These are phyloP conservation scores for Truncatella angustata DNA, from an alignment of 2,329 filamentous ascomycete species.

Conservation along the genomic window DNA sequence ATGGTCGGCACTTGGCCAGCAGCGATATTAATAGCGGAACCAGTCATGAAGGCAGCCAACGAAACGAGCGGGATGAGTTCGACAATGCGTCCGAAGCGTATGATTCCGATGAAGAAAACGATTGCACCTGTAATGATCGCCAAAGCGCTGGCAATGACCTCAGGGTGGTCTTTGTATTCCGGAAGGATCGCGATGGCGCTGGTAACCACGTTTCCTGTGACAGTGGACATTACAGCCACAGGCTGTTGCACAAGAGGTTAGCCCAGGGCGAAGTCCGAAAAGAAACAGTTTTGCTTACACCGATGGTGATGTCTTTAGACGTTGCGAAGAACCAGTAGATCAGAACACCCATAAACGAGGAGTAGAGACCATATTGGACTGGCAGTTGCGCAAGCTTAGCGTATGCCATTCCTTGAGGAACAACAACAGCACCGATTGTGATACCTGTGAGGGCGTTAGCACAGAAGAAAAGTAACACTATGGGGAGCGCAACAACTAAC, in stretches of 20 bases:
- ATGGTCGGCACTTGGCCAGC: constrained; percentile 79
- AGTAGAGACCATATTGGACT: constrained; percentile 84
- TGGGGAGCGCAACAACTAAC: constrained; percentile 40
- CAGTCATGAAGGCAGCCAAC: constrained; percentile 95
- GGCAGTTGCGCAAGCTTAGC: constrained; percentile 78
- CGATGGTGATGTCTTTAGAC: constrained; percentile 97
- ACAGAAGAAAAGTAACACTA: constrained; percentile 15
- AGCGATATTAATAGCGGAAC: constrained; percentile 85
- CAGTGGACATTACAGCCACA: constrained; percentile 91
- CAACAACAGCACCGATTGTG: constrained; percentile 66
- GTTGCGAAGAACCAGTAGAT: constrained; percentile 98
- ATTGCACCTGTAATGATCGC: constrained; percentile 76
- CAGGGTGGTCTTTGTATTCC: constrained; percentile 43
- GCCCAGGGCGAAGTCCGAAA: constrained; percentile 8
- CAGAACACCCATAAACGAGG: constrained; percentile 92
- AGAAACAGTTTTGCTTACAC: constrained; percentile 57
- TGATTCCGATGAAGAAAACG: constrained; percentile 73
- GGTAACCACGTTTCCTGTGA: constrained; percentile 78
- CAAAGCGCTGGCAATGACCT: constrained; percentile 75
- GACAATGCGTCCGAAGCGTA: constrained; percentile 84
- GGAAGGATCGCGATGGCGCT: constrained; percentile 58
- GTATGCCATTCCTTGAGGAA: constrained; percentile 98
- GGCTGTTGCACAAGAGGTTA: constrained; percentile 49
- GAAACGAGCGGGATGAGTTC: constrained; percentile 89
- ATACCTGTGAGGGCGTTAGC: constrained; percentile 33